A percentile compares a stretch with the other conserved stretches of the same genome.
These are phyloP conservation scores for Jaminaea rosea DNA, from an alignment of 1,284 basidiomycete species.

Conservation along the genomic window DNA sequence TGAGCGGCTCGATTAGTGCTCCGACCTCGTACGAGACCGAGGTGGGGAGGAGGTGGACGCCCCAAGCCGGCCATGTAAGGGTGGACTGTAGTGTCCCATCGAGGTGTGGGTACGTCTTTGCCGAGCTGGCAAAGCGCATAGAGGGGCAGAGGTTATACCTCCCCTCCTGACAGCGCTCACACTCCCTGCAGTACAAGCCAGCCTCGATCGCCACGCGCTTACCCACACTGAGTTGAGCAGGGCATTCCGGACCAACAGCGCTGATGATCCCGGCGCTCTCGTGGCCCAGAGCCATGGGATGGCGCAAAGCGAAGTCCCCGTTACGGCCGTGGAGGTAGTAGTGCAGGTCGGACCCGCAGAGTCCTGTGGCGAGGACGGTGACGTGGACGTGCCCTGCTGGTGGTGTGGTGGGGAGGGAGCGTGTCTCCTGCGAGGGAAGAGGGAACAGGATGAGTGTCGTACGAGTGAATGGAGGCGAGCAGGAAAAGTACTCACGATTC, in stretches of 20 bases:
- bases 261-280: slow-evolving; percentile 77
- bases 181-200: slow-evolving; percentile 71
- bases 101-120: slow-evolving; percentile 83
- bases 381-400: slow-evolving; percentile 64
- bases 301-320: slow-evolving; percentile 72
- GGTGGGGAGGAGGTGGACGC: slow-evolving; percentile 75
- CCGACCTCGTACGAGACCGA: slow-evolving; percentile 66
- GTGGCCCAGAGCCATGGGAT: slow-evolving; percentile 77
- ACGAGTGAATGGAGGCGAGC: not conserved
- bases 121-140: slow-evolving; percentile 77
- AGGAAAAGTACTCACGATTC: slow-evolving; percentile 47
- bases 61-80: slow-evolving; percentile 77
- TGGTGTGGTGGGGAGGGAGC: slow-evolving; percentile 59
- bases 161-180: slow-evolving; percentile 54
- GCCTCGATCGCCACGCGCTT: slow-evolving; percentile 90
- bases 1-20: slow-evolving; percentile 80
- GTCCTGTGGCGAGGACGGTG: slow-evolving; percentile 68
- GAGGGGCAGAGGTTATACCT: slow-evolving; percentile 84
- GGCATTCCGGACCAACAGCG: slow-evolving; percentile 56
- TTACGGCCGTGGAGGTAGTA: slow-evolving; percentile 56
- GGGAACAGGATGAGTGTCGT: not conserved
- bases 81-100: slow-evolving; percentile 80
- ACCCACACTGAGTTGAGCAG: slow-evolving; percentile 58
- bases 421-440: slow-evolving; percentile 52
- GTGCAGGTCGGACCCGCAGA: slow-evolving; percentile 59